phyloP scores from a whole-genome alignment of 768 basidiomycete genomes.

The Boletus insuetus region DNA sequence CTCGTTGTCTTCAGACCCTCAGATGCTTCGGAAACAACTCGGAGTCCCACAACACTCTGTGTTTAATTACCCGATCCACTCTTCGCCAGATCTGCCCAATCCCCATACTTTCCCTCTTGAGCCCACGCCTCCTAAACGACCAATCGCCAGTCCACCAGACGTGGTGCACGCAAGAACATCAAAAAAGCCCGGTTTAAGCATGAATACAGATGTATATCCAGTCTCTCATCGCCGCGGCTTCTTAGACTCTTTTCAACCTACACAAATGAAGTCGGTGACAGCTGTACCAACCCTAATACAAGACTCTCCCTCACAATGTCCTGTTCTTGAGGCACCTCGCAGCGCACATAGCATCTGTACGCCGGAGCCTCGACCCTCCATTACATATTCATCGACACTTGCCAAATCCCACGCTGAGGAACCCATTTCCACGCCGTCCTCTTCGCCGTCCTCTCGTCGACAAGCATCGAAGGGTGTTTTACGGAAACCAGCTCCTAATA shows the following conservation, averaged over 20 bases:
- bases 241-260: background rate
- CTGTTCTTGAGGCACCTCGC: background rate
- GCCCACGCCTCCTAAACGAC: background rate
- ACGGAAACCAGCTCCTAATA: constrained; percentile 4
- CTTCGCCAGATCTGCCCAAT: constrained; percentile 23
- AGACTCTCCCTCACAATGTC: background rate
- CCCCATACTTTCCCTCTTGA: constrained; percentile 12
- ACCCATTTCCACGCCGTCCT: background rate
- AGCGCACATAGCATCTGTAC: background rate
- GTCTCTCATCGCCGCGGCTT: background rate
- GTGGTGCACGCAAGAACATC: background rate
- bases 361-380: background rate
- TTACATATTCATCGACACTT: constrained; percentile 1
- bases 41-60: constrained; percentile 32
- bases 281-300: background rate
- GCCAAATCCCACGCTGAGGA: constrained; percentile 3
- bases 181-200: constrained; percentile 1
- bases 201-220: constrained; percentile 3
- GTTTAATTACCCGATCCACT: constrained; percentile 17
- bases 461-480: background rate
- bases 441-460: background rate
- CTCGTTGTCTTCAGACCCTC: constrained; percentile 25
- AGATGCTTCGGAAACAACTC: constrained; percentile 26
- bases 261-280: background rate
- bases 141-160: background rate